Evolutionary conservation across 257 asterid species (phyloP).

Genomic region (Plantago elongata): DNA sequence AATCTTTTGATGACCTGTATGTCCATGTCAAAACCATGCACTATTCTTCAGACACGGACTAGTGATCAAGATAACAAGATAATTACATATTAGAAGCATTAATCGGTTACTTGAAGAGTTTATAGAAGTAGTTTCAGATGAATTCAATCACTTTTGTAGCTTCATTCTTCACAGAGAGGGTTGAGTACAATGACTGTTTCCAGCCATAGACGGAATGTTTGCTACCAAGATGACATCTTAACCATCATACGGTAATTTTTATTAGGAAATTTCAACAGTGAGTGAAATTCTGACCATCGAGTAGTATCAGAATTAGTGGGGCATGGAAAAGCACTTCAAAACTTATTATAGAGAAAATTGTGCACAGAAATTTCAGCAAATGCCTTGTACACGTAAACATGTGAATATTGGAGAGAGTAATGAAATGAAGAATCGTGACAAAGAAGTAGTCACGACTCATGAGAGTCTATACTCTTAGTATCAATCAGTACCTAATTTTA

Average conservation of each 20-base stretch:
- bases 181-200: too few relatives aligned
- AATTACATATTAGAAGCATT: conserved; percentile 20
- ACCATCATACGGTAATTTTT: too few relatives aligned
- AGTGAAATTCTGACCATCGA: too few relatives aligned
- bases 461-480: neutral
- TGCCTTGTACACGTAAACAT: too few relatives aligned
- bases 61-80: conserved; percentile 26
- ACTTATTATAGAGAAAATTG: too few relatives aligned
- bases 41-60: conserved; percentile 33
- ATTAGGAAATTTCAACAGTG: too few relatives aligned
- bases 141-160: neutral
- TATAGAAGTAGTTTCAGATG: conserved; percentile 6
- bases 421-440: conserved; percentile 7
- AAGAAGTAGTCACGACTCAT: neutral
- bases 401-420: too few relatives aligned
- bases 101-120: conserved; percentile 13
- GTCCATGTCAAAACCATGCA: conserved; percentile 51
- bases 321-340: too few relatives aligned
- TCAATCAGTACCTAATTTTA: neutral
- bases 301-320: too few relatives aligned
- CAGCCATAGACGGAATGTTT: too few relatives aligned
- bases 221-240: too few relatives aligned
- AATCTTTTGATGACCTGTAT: conserved; percentile 83
- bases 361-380: too few relatives aligned
- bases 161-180: neutral